Base-by-base conservation (phyloP, 1,284 basidiomycete genomes). In the Farysia itapuensis region DNA sequence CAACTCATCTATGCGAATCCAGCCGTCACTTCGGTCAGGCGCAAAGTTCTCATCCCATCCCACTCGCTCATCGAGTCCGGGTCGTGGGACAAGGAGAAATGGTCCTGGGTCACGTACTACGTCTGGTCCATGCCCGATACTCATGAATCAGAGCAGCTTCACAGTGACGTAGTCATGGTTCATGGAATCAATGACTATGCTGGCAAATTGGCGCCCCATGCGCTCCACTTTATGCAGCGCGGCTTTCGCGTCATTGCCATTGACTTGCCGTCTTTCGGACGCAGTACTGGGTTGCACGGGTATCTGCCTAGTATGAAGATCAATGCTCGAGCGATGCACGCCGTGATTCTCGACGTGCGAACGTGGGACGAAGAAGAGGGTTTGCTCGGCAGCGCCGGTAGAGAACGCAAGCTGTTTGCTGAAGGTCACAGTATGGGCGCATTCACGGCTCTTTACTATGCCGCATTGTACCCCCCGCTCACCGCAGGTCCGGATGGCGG, bases 171-270 rank as follows among this genome's bases (percentile, higher is more conserved):
- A 5, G 57, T 72, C 35, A 40, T 75, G 32, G 53, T 60, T 5
- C 72, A 75, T 44, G 72, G 72, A 9, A 70, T 75, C 51, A 74
- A 74, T 38, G 67, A 72, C 34, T 73, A 74, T 36, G 64, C 63
- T 4, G 70, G 65, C 19, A 75, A 64, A 25, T 79, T 79, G 35
- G 74, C 77, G 0, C 78, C 79, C 8, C 80, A 81, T 39, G 74
- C 79, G 7, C 58, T 59, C 4, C 73, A 78, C 34, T 79, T 81
- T 44, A 70, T 81, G 35, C 71, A 77, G 43, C 75, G 77, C 4
- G 81, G 81, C 0, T 81, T 81, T 63, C 71, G 81, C 19, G 73
- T 81, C 22, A 79, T 82, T 47, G 70, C 79, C 5, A 78, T 80
- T 15, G 81, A 82, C 58, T 64, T 82, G 26, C 80, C 81, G 2